phyloP scores from a whole-genome alignment of 2,329 filamentous ascomycete genomes.

The Fusarium nygamai region DNA sequence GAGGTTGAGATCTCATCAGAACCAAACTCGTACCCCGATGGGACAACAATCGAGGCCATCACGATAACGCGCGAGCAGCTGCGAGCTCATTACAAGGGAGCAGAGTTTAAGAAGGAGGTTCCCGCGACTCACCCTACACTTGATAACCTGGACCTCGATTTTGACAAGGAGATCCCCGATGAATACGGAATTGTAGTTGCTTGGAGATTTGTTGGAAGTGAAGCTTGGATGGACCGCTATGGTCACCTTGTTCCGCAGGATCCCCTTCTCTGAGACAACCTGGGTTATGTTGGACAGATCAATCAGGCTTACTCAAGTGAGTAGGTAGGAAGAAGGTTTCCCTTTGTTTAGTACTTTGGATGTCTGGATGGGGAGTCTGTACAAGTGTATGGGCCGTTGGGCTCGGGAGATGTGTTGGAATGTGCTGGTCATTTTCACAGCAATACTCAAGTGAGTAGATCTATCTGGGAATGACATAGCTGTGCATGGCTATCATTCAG shows the following conservation, averaged over 20 bases:
- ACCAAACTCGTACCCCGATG: background rate
- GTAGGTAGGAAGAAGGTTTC: background rate
- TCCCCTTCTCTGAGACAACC: background rate
- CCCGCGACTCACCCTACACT: background rate
- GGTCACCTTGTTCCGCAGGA: background rate
- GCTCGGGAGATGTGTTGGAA: background rate
- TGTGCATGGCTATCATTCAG: fast-evolving
- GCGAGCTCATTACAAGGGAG: background rate
- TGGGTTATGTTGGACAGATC: background rate
- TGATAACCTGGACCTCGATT: background rate
- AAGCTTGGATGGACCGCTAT: background rate
- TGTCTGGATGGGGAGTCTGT: background rate
- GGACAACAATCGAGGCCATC: background rate
- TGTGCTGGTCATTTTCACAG: background rate
- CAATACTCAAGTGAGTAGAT: background rate
- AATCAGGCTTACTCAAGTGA: background rate
- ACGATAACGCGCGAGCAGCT: background rate
- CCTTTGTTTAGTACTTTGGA: background rate
- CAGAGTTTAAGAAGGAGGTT: background rate
- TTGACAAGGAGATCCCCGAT: background rate
- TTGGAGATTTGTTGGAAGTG: background rate
- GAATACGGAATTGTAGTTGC: background rate
- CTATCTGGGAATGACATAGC: background rate
- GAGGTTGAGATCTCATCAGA: background rate
- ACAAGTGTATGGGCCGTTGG: background rate